phyloP scores from a whole-genome alignment of 1,284 basidiomycete genomes.

The Rhizopogon parksii region DNA sequence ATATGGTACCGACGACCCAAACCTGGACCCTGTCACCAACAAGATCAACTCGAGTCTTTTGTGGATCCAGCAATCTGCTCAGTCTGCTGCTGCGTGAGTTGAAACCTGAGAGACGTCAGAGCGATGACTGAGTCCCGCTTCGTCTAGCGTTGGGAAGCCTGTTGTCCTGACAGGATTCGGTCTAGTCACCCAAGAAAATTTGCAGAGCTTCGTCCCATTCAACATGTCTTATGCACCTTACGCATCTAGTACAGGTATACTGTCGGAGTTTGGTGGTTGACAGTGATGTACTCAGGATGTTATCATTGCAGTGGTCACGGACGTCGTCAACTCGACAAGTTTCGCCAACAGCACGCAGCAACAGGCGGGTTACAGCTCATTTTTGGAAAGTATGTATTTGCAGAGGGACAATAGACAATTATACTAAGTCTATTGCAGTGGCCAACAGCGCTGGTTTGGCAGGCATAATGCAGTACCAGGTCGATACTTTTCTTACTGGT shows the following conservation, averaged over 20 bases:
- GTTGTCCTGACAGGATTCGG: constrained; percentile 45
- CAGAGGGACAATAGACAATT: neutral
- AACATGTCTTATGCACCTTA: constrained; percentile 23
- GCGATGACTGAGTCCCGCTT: neutral
- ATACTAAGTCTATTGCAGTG: constrained; percentile 19
- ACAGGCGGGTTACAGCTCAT: constrained; percentile 27
- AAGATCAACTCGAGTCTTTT: constrained; percentile 39
- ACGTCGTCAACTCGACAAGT: constrained; percentile 42
- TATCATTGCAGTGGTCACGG: constrained; percentile 24
- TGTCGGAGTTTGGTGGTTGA: constrained; percentile 13
- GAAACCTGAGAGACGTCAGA: neutral
- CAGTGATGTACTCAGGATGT: constrained; percentile 30
- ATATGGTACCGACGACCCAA: constrained; percentile 34
- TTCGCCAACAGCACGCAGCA: constrained; percentile 42
- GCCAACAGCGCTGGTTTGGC: constrained; percentile 34
- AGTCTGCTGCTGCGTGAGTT: constrained; percentile 33
- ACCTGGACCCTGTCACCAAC: constrained; percentile 34
- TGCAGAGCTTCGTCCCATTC: constrained; percentile 47
- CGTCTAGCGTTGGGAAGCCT: constrained; percentile 43
- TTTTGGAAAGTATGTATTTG: neutral
- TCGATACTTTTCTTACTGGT: constrained; percentile 22
- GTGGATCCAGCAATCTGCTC: constrained; percentile 44
- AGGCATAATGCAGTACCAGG: constrained; percentile 50
- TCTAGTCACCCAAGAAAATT: constrained; percentile 46
- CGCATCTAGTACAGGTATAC: neutral